Conservation (phyloP, 2,329 filamentous ascomycete genomes). For the Aspergillus udagawae region DNA sequence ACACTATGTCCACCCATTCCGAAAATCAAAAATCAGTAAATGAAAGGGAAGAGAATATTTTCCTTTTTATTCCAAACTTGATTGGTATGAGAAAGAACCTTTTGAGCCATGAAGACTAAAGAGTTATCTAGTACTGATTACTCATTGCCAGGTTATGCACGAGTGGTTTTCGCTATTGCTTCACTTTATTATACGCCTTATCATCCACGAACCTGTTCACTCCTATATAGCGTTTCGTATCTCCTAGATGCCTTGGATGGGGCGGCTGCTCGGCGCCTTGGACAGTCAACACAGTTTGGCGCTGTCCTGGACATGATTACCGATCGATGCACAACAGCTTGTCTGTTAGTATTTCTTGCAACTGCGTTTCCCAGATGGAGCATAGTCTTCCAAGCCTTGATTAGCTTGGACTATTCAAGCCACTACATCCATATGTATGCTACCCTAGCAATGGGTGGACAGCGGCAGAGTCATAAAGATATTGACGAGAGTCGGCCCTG, state of each 20-base stretch:
- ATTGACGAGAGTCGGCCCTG: constrained; percentile 80
- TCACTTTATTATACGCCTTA: constrained; percentile 97
- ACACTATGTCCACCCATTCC: too few species aligned
- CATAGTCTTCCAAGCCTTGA: constrained; percentile 85
- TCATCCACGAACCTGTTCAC: constrained; percentile 85
- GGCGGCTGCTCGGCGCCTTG: constrained; percentile 73
- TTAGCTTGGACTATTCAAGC: constrained; percentile 84
- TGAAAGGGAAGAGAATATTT: constrained; percentile 60
- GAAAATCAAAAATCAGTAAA: too few species aligned
- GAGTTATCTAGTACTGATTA: neutral
- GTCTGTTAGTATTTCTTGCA: constrained; percentile 83
- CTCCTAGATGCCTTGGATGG: constrained; percentile 91
- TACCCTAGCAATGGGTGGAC: constrained; percentile 76
- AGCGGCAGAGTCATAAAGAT: constrained; percentile 77
- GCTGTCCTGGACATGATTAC: constrained; percentile 97
- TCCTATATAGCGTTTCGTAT: constrained; percentile 79
- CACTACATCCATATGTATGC: constrained; percentile 76
- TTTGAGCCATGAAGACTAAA: neutral
- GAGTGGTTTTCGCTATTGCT: constrained; percentile 72
- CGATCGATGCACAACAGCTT: constrained; percentile 89
- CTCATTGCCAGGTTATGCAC: constrained; percentile 58
- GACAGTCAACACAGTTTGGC: constrained; percentile 88
- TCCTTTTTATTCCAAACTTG: constrained; percentile 71
- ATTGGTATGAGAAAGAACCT: constrained; percentile 52
- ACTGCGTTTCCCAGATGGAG: constrained; percentile 91